Base-by-base conservation (phyloP, 2,329 filamentous ascomycete genomes). In the Verticillium alfalfae region DNA sequence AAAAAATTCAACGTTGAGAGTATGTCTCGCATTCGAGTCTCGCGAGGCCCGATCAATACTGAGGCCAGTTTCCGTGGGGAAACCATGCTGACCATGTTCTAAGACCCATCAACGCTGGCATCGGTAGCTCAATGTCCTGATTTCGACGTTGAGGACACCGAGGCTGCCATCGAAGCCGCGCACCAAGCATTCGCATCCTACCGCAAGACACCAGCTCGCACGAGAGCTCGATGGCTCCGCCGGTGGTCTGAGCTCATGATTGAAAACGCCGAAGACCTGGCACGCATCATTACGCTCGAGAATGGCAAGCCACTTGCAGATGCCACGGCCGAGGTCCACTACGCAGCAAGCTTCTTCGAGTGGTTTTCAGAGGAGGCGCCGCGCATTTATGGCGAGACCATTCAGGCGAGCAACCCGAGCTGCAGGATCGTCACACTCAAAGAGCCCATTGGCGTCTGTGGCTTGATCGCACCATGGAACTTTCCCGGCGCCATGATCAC, bases 1-100 rank as follows among this genome's bases (percentile, higher is more conserved):
- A 83, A 90, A 79, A 90, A 85, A 55, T 94, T 93, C 71, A 84
- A 90, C 68, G 87, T 93, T 62, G 80, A 82, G 66, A 86, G 85
- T 87, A 52, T 5, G 45, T 12, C 3, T 37, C 36, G 13, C 9
- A 9, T 37, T 8, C 36, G 13, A 37, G 36, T 9, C 39, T 45
- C 39, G 16, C 6, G 18, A 7, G 16, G n/a, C 39, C 2, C 16
- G 7, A 9, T 3, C n/a, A n/a, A 8, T 3, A n/a, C 39, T 38
- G 7, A 9, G 37, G 26, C 12, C 52, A 15, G 76, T 16, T 1
- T 1, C 15, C 4, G 3, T 15, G 9, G 36, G 36, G 36, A 37
- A 13, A n/a, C 5, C 15, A 5, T 45, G 8, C 39, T 45, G 16
- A n/a, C 39, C 39, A 41, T 16, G 16, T 41, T 16, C 39, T 59